These are phyloP conservation scores for Calonectria multiphialidica DNA, from an alignment of 2,329 filamentous ascomycete species.

Conservation along the genomic window DNA sequence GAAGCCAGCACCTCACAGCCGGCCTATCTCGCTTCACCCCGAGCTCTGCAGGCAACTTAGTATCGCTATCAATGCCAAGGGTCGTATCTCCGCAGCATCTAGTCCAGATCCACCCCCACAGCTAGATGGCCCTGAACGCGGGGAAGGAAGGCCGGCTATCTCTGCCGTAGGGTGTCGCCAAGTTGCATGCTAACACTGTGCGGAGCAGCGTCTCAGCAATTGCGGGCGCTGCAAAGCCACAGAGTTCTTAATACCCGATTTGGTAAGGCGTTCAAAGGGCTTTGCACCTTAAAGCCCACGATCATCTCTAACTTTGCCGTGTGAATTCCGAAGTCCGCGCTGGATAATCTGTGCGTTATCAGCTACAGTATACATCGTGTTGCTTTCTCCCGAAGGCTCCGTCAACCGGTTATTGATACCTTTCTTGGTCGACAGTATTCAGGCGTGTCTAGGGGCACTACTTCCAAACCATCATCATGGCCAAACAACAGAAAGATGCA, in stretches of 20 bases:
- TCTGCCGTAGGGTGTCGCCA: neutral
- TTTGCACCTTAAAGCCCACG: neutral
- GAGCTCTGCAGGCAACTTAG: neutral
- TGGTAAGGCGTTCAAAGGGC: neutral
- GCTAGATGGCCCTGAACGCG: neutral
- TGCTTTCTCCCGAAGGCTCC: neutral
- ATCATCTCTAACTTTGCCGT: neutral
- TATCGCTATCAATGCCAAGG: neutral
- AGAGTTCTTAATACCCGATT: neutral
- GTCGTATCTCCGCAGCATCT: neutral
- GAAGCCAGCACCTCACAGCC: neutral
- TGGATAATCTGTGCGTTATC: neutral
- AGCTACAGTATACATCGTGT: neutral
- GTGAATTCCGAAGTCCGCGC: neutral
- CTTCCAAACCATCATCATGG: conserved; percentile 16
- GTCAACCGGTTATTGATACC: neutral
- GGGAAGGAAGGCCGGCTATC: neutral
- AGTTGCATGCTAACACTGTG: neutral
- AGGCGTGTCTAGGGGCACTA: no score
- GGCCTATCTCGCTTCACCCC: neutral
- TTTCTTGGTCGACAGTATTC: neutral
- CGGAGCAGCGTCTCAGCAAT: neutral
- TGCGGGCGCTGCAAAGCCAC: neutral
- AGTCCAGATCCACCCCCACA: neutral
- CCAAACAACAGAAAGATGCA: conserved; percentile 8